Evolutionary conservation across 306 rosid genomes (phyloP).

Genomic region (Prunus mongolica): DNA sequence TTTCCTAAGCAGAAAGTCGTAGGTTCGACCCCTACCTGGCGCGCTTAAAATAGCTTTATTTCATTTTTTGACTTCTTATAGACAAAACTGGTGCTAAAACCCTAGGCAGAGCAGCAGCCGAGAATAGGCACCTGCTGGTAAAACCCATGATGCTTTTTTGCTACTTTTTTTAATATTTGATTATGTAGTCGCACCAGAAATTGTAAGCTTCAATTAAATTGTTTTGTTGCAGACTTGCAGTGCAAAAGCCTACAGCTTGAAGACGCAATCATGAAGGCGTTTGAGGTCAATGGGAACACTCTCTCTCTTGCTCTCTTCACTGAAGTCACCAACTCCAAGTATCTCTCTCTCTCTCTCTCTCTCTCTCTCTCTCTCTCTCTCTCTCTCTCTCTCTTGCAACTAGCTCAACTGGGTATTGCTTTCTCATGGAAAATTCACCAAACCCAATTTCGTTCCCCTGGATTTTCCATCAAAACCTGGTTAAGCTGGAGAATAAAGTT

Average conservation of each 20-base stretch:
- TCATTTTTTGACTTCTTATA: neutral
- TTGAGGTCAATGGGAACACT: conserved; percentile 49
- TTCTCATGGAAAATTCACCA: neutral
- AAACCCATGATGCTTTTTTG: neutral
- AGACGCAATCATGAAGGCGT: conserved; percentile 55
- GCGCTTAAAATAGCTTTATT: neutral
- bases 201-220: neutral
- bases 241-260: conserved; percentile 10
- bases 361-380: conserved; percentile 9
- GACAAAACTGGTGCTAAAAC: neutral
- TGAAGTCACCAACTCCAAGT: conserved; percentile 80
- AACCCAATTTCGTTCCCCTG: neutral
- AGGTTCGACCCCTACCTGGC: conserved; percentile 35
- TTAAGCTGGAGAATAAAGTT: neutral
- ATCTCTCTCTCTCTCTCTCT: conserved; percentile 18
- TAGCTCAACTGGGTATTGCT: neutral
- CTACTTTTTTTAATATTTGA: neutral
- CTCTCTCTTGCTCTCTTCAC: conserved; percentile 62
- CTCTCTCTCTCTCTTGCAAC: neutral
- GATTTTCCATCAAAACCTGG: neutral
- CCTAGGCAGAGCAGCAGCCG: neutral
- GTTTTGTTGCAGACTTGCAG: neutral
- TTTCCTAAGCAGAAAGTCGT: conserved; percentile 29
- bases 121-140: neutral
- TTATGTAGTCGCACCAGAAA: neutral